phyloP scores from a whole-genome alignment of 768 basidiomycete genomes.

The Infundibulicybe gibba region DNA sequence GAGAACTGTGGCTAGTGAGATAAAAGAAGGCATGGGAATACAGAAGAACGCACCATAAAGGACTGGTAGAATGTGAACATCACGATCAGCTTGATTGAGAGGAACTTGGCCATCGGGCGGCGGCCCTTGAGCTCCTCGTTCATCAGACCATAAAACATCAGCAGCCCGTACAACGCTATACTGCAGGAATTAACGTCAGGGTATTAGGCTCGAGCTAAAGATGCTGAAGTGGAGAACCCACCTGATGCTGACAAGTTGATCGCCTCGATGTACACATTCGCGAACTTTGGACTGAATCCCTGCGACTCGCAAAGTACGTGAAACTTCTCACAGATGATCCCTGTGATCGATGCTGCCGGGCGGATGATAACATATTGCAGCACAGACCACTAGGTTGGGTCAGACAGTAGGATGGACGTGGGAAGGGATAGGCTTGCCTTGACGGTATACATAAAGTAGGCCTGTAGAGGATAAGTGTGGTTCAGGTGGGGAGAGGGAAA shows the following conservation, averaged over 20 bases:
- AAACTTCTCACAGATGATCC: constrained; percentile 71
- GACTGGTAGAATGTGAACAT: constrained; percentile 89
- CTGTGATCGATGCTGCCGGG: constrained; percentile 65
- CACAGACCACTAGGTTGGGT: constrained; percentile 65
- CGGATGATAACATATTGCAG: constrained; percentile 85
- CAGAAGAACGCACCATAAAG: constrained; percentile 52
- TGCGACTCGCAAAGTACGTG: constrained; percentile 67
- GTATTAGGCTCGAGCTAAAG: not conserved
- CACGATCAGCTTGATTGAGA: constrained; percentile 83
- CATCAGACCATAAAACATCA: constrained; percentile 81
- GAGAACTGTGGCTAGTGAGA: constrained; percentile 44
- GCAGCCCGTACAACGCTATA: constrained; percentile 81
- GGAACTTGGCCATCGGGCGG: constrained; percentile 80
- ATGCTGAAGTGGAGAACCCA: constrained; percentile 26
- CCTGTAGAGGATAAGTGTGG: constrained; percentile 27
- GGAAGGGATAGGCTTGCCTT: constrained; percentile 45
- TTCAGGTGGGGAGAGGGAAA: not conserved
- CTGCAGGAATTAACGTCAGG: constrained; percentile 26
- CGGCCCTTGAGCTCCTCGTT: constrained; percentile 75
- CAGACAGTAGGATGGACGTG: constrained; percentile 1
- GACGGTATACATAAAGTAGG: constrained; percentile 88
- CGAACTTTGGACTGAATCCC: constrained; percentile 57
- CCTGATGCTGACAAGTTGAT: constrained; percentile 82
- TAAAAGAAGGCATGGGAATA: not conserved
- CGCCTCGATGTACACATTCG: constrained; percentile 65